phyloP scores from a whole-genome alignment of 1,284 basidiomycete genomes.

The Hemileia vastatrix region DNA sequence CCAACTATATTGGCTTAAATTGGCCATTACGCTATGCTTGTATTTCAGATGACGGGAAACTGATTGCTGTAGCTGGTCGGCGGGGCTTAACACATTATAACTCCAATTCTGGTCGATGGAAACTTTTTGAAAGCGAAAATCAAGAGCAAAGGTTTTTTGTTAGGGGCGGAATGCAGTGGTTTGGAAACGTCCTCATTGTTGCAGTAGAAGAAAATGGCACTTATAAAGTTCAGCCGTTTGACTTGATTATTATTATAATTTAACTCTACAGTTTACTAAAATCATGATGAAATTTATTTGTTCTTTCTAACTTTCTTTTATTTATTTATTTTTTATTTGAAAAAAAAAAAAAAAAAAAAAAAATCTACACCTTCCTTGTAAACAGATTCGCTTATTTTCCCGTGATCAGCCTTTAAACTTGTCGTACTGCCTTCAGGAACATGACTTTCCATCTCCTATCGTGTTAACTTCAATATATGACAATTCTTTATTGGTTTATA shows the following conservation, averaged over 20 bases:
- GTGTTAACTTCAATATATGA: conserved; percentile 83
- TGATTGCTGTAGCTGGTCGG: conserved; percentile 86
- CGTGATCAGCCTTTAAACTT: conserved; percentile 82
- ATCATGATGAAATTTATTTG: neutral
- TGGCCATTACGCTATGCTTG: conserved; percentile 93
- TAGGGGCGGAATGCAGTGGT: conserved; percentile 89
- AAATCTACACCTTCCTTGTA: neutral
- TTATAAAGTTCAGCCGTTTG: conserved; percentile 5
- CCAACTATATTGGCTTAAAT: conserved; percentile 74
- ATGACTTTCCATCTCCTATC: conserved; percentile 66
- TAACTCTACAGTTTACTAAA: neutral
- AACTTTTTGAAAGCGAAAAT: conserved; percentile 68
- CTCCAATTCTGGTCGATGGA: conserved; percentile 88
- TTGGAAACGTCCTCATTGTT: conserved; percentile 86
- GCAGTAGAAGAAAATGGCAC: conserved; percentile 56
- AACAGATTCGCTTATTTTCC: conserved; percentile 83
- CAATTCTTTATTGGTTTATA: conserved; percentile 93
- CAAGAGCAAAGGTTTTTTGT: conserved; percentile 85
- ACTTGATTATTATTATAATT: neutral
- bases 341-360: neutral
- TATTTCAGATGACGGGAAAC: conserved; percentile 76
- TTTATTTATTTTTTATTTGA: neutral
- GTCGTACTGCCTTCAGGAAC: conserved; percentile 71
- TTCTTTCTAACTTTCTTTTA: neutral
- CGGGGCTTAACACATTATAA: conserved; percentile 90